Evolutionary conservation across 2,329 filamentous ascomycete genomes (phyloP), one percentile per base, ranked within the genome.

Genomic region (Rhynchosporium secalis): DNA sequence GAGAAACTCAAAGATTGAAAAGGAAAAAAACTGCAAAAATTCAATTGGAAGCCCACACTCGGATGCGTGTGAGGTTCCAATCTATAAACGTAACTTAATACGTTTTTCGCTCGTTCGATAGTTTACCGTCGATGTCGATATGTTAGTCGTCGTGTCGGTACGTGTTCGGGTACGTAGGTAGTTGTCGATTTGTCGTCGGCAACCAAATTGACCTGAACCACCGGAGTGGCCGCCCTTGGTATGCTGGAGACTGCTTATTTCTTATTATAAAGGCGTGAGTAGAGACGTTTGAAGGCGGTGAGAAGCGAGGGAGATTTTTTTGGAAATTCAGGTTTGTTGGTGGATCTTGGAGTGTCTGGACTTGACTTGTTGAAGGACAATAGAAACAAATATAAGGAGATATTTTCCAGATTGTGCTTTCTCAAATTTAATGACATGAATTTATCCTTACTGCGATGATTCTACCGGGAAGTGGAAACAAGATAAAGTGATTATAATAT

Each of bases 21-120:
- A n/a, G n/a, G 20, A 1, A 20, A 20, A 41, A 54, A 41, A 54
- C 26, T 7, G 1, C 33, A 33, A 41, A 54, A 41, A 54, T 33
- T 54, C 36, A 54, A 29, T 26, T 41, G 51, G 51, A 54, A 54
- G 36, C 36, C 20, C 51, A 54, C 20, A 54, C 51, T 40, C 36
- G 36, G 10, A 54, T 54, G 33, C 36, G 51, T 54, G 51, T 54
- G 51, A 54, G 51, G 33, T 54, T 40, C 36, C 51, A 41, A 38
- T 54, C 4, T 54, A 28, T 33, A 54, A 54, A 54, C 51, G n/a
- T 54, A 54, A 54, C 13, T 15, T 6, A 54, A 54, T 54, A 54
- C n/a, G 33, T 41, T 41, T 3, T 54, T 54, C 36, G 29, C 26
- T 9, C 36, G 12, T 31, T 20, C 38, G 5, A 36, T 10, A 5